Evolutionary conservation across 139 green algal species (phyloP), one percentile per base, ranked within the genome.

Genomic region (Edaphochlamys debaryana): DNA sequence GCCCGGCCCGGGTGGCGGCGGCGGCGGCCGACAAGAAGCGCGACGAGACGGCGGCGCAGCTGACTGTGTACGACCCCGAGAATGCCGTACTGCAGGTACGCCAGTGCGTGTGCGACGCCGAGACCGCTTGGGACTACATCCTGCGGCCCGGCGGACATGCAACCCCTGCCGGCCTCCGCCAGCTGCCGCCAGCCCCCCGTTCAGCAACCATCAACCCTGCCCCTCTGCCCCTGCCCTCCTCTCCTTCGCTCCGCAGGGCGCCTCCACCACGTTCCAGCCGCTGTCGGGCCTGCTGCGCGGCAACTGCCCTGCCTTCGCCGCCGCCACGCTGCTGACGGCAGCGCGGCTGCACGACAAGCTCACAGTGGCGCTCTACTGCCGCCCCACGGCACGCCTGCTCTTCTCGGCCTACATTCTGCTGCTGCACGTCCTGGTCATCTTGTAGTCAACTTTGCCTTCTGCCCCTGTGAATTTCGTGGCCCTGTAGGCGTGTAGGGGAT

Each of bases 301-400:
- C 52, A 76, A 72, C 67, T 74, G 83, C 56, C 54, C 67, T 22
- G 56, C 75, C 48, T 17, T 68, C 20, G 75, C 54, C 42, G 34
- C 80, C 40, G 66, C 38, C 32, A 75, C 66, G 56, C 75, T 84
- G 56, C 27, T 71, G 42, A 37, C 67, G 4, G 67, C 54, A 3
- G 83, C 75, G 20, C 72, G 67, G 25, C 54, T 84, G 67, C 67
- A 84, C 60, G 83, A 88, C 67, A 79, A 75, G 54, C 11, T 74
- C 13, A 88, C 75, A 27, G 83, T 88, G 56, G 67, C 67, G 42
- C 67, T 88, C 30, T 88, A 88, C 74, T 80, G 83, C 83, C 52
- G 75, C 11, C 83, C 83, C 54, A 64, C 56, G 17, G 75, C 75
- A 36, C 67, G 83, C 27, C 37, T 88, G 50, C 37, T 84, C 34